Evolutionary conservation across 768 basidiomycete genomes (phyloP).

Genomic region (Phylloporus rhodoxanthus): DNA sequence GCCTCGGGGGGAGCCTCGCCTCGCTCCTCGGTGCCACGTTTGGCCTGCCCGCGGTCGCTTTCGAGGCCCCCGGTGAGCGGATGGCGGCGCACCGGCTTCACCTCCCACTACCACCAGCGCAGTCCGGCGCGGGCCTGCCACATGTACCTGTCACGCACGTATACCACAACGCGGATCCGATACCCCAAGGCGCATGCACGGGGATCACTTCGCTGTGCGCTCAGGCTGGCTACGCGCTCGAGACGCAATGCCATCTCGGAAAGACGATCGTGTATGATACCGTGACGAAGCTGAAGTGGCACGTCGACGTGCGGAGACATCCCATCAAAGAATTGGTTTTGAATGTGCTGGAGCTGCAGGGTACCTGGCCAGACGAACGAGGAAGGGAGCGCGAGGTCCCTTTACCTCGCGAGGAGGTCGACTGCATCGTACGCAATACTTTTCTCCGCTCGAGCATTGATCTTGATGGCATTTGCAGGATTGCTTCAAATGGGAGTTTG

Average conservation of each 20-base stretch:
- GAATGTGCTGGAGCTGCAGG: conserved; percentile 45
- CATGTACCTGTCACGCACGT: conserved; percentile 39
- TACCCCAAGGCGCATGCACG: conserved; percentile 54
- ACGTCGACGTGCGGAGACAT: conserved; percentile 50
- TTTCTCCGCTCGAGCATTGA: not conserved
- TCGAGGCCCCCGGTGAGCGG: conserved; percentile 61
- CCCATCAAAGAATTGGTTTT: conserved; percentile 50
- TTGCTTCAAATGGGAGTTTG: conserved; percentile 75
- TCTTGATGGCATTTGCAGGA: conserved; percentile 41
- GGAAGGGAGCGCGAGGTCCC: conserved; percentile 48
- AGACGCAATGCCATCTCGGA: conserved; percentile 59
- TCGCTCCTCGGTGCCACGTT: conserved; percentile 60
- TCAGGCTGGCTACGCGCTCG: conserved; percentile 61
- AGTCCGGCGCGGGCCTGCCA: conserved; percentile 7
- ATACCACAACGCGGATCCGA: conserved; percentile 68
- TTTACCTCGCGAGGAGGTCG: conserved; percentile 49
- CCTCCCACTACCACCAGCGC: conserved; percentile 47
- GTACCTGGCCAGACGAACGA: conserved; percentile 34
- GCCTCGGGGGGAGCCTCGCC: conserved; percentile 61
- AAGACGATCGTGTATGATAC: conserved; percentile 63
- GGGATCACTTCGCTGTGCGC: conserved; percentile 49
- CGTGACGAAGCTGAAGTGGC: conserved; percentile 57
- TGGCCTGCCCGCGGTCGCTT: conserved; percentile 58
- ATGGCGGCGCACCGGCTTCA: conserved; percentile 57
- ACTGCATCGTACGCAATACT: conserved; percentile 50